Base-by-base conservation (phyloP, 495 filamentous ascomycete species). In the Pyrenula massariospora region DNA sequence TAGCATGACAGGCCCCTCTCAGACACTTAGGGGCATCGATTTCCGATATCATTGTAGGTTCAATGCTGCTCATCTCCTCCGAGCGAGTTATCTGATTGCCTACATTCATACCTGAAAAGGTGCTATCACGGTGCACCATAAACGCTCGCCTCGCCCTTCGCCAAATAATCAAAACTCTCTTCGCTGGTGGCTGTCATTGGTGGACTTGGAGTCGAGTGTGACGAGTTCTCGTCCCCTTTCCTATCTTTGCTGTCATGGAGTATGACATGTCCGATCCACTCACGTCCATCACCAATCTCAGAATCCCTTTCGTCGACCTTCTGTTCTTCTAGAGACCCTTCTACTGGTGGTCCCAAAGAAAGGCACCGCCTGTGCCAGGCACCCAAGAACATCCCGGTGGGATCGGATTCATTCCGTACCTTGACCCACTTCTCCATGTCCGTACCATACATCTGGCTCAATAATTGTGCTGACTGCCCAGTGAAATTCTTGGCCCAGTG, bases 401-500 rank as follows among this genome's bases (percentile, higher is more conserved):
- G 86, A 67, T 98, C 93, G n/a, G 84, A 82, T 55, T 83, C 79
- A 48, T 84, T 71, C 20, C 90, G 74, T 11, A 95, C 76, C 53
- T 76, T 70, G 36, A 83, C 69, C 83, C 86, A 96, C 55, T 77
- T 69, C 25, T 71, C 65, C 66, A 93, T 77, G 49, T 80, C 65
- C 3, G 73, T 63, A 8, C 78, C 77, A 63, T 83, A 83, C 65
- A 78, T 66, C 0, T 65, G 59, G 50, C 70, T 66, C 24, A 88
- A 73, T 48, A 87, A 81, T 23, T 61, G 64, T 57, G 74, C 56
- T 42, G 76, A 73, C 10, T 77, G 75, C 0, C 72, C 70, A 24
- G 74, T 72, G 69, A 95, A 97, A 63, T 95, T 96, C 78, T 98
- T 98, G 5, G 94, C 93, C 91, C 93, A 98, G 69, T 98, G 93